phyloP scores from a whole-genome alignment of 106 monocot species.

The Posidonia australis region DNA sequence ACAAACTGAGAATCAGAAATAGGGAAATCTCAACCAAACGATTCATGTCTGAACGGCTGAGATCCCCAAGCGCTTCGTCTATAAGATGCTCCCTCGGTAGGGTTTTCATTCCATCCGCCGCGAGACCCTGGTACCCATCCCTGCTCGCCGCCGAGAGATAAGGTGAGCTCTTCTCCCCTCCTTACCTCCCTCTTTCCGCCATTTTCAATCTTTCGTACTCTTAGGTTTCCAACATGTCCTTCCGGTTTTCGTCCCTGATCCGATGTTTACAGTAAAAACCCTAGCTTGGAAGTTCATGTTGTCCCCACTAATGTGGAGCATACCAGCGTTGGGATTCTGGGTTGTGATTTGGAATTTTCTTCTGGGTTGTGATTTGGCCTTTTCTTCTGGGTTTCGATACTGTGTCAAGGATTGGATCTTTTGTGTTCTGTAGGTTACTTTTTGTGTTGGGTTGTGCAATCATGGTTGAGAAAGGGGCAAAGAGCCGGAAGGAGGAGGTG shows the following conservation, averaged over 20 bases:
- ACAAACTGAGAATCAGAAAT: too few relatives aligned
- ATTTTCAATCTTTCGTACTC: neutral
- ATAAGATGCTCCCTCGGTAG: neutral
- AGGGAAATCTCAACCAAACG: too few relatives aligned
- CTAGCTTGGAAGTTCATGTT: neutral
- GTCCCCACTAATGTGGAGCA: neutral
- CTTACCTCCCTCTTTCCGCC: neutral
- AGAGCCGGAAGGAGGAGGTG: slow-evolving; percentile 24
- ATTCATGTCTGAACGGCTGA: too few relatives aligned
- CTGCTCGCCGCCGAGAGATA: neutral
- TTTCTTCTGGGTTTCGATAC: neutral
- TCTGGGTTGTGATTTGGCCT: neutral
- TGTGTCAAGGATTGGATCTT: neutral
- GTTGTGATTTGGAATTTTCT: neutral
- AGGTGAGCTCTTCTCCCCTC: neutral
- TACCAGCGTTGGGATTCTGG: neutral
- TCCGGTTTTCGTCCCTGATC: neutral
- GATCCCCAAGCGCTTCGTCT: neutral
- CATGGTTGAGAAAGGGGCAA: slow-evolving; percentile 12
- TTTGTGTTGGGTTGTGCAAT: neutral
- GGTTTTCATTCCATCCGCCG: neutral
- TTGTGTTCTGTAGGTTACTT: neutral
- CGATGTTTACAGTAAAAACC: neutral
- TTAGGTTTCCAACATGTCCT: neutral
- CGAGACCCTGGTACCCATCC: neutral